Conservation (phyloP, 2,329 filamentous ascomycete species). For the Fusarium sp. region DNA sequence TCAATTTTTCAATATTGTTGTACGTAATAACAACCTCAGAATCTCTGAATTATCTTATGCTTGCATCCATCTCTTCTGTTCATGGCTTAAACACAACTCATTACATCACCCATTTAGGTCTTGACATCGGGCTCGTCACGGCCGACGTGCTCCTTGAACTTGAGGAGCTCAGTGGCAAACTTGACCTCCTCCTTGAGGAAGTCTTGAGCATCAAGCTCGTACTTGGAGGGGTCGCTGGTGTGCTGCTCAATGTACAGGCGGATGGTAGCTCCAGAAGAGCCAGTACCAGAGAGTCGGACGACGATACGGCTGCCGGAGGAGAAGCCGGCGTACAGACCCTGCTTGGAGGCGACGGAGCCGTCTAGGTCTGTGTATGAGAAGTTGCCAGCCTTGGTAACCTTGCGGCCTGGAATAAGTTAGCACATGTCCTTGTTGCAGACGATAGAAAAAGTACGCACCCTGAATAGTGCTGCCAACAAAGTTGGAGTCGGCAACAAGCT, state of each 20-base stretch:
- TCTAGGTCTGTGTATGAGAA: conserved; percentile 99
- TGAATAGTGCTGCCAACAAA: conserved; percentile 87
- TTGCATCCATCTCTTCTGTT: conserved; percentile 38
- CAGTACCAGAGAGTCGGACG: conserved; percentile 93
- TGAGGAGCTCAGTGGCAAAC: conserved; percentile 85
- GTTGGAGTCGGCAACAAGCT: conserved; percentile 76
- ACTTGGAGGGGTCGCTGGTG: conserved; percentile 82
- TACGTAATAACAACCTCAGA: conserved; percentile 44
- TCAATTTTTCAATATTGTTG: conserved; percentile 45
- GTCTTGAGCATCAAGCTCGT: conserved; percentile 86
- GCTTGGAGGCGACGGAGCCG: conserved; percentile 93
- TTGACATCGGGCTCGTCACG: conserved; percentile 95
- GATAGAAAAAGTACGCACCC: conserved; percentile 60
- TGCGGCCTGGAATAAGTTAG: conserved; percentile 68
- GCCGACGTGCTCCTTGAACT: conserved; percentile 93
- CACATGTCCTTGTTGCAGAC: neutral
- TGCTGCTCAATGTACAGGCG: conserved; percentile 98
- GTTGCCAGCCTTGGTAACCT: conserved; percentile 90
- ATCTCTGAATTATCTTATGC: conserved; percentile 39
- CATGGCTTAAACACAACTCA: conserved; percentile 1
- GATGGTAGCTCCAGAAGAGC: conserved; percentile 95
- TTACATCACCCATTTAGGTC: conserved; percentile 69
- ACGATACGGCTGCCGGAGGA: conserved; percentile 95
- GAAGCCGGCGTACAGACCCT: conserved; percentile 95
- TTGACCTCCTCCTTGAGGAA: conserved; percentile 92